Conservation (phyloP, 106 monocot genomes). For the Chionographis japonica region DNA sequence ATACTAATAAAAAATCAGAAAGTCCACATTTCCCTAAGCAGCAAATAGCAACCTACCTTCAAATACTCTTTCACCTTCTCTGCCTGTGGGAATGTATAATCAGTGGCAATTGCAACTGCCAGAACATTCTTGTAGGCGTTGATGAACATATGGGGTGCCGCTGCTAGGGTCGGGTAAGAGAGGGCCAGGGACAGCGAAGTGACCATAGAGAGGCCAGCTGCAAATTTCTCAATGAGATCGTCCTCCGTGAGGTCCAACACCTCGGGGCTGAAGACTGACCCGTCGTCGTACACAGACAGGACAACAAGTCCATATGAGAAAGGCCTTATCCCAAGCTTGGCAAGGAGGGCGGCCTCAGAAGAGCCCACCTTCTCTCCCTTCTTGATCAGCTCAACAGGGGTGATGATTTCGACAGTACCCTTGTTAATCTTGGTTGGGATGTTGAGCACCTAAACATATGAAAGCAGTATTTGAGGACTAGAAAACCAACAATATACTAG, state of each 20-base stretch:
- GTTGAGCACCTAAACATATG: slow-evolving; percentile 50
- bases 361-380: slow-evolving; percentile 80
- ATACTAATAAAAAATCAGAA: neutral
- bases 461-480: neutral
- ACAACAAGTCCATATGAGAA: slow-evolving; percentile 72
- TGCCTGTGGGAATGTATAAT: slow-evolving; percentile 55
- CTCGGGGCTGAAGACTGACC: slow-evolving; percentile 59
- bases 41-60: slow-evolving; percentile 26
- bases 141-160: slow-evolving; percentile 73
- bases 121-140: slow-evolving; percentile 71
- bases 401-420: slow-evolving; percentile 76
- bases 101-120: slow-evolving; percentile 52
- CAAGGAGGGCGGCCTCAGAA: slow-evolving; percentile 69
- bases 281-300: slow-evolving; percentile 44
- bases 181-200: slow-evolving; percentile 49
- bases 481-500: no score
- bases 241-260: slow-evolving; percentile 70
- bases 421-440: slow-evolving; percentile 83
- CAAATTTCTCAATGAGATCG: slow-evolving; percentile 53
- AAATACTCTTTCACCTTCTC: slow-evolving; percentile 72
- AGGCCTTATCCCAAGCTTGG: slow-evolving; percentile 74
- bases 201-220: slow-evolving; percentile 52
- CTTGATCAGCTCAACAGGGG: slow-evolving; percentile 71
- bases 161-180: slow-evolving; percentile 56
- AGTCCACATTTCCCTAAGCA: neutral